Percentiles rank a stretch among this genome's conserved stretches.
phyloP scores from a whole-genome alignment of 495 filamentous ascomycete species.

The Amphirosellinia nigrospora region DNA sequence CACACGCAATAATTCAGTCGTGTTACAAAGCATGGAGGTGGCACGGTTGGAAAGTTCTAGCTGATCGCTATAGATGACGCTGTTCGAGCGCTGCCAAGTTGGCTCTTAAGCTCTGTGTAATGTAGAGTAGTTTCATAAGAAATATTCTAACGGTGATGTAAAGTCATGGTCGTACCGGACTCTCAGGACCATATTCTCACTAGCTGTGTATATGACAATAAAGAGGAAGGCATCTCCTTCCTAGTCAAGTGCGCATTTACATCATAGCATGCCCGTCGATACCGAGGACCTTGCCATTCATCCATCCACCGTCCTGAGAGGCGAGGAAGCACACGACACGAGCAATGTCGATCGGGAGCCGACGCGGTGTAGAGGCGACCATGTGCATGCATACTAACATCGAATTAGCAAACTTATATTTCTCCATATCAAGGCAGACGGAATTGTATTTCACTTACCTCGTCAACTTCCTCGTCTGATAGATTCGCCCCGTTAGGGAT shows the following conservation, averaged over 20 bases:
- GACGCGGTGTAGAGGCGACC: constrained; percentile 65
- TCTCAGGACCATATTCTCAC: background rate
- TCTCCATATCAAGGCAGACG: background rate
- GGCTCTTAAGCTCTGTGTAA: background rate
- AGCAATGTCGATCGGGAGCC: constrained; percentile 69
- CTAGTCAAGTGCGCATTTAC: constrained; percentile 38
- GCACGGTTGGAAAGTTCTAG: background rate
- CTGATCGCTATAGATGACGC: background rate
- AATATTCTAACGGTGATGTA: background rate
- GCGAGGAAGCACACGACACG: constrained; percentile 70
- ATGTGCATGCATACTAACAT: constrained; percentile 55
- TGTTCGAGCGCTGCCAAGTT: background rate
- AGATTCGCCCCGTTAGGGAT: constrained; percentile 63
- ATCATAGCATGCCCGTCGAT: constrained; percentile 56
- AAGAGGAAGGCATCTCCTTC: background rate
- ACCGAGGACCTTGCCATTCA: constrained; percentile 65
- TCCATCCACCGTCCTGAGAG: constrained; percentile 69
- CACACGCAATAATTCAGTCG: background rate
- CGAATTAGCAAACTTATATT: constrained; percentile 1
- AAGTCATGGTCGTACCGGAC: background rate
- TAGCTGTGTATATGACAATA: background rate
- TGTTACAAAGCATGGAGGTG: background rate
- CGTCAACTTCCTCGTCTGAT: constrained; percentile 44
- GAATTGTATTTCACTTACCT: constrained; percentile 23
- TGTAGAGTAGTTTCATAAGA: background rate